Percentiles rank a stretch among this genome's conserved stretches.
These are phyloP conservation scores for Medicago lupulina DNA, from an alignment of 306 rosid species.

Conservation along the genomic window DNA sequence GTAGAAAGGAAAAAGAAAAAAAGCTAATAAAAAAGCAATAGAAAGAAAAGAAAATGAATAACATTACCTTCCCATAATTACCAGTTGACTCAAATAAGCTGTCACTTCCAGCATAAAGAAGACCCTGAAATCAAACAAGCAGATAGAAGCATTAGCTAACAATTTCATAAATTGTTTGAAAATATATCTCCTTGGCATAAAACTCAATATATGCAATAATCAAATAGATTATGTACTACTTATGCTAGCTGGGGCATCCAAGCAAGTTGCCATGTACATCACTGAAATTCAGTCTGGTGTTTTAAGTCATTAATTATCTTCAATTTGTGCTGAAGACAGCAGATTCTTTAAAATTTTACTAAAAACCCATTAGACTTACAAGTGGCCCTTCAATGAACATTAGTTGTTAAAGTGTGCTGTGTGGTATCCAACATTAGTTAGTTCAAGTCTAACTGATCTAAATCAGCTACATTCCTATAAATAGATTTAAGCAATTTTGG, in stretches of 20 bases:
- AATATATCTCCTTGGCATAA: constrained; percentile 15
- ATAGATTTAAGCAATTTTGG: background rate
- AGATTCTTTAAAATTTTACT: constrained; percentile 19
- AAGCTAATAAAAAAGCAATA: background rate
- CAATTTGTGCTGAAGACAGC: constrained; percentile 15
- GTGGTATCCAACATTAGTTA: background rate
- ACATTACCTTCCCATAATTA: constrained; percentile 63
- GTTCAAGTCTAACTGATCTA: background rate
- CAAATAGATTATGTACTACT: background rate
- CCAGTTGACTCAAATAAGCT: constrained; percentile 91
- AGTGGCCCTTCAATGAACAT: background rate
- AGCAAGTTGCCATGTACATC: constrained; percentile 1
- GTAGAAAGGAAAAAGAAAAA: background rate
- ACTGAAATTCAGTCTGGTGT: background rate
- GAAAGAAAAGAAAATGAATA: background rate
- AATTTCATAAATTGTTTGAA: background rate
- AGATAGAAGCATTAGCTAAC: constrained; percentile 5
- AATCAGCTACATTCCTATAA: background rate
- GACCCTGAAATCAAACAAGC: constrained; percentile 69
- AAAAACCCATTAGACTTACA: constrained; percentile 5
- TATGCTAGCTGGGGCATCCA: constrained; percentile 30
- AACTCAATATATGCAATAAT: constrained; percentile 7
- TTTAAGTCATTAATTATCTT: background rate
- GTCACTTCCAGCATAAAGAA: constrained; percentile 76
- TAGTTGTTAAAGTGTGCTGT: too few relatives aligned